Conservation (phyloP, 2,329 filamentous ascomycete species). For the Fusarium duplospermum region DNA sequence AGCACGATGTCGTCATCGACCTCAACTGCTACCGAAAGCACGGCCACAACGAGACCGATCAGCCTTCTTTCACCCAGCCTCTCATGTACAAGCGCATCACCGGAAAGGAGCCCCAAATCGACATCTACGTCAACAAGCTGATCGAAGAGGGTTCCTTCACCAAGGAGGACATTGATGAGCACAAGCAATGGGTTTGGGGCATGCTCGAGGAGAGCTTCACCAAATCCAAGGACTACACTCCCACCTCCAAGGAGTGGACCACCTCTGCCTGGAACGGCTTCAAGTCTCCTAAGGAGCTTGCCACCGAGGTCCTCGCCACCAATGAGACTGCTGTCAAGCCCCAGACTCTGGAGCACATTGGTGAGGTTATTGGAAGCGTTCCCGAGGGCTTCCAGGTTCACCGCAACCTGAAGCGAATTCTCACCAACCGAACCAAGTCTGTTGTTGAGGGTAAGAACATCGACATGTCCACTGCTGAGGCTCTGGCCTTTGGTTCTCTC, state of each 20-base stretch:
- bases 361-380: constrained; percentile 78
- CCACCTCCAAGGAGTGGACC: constrained; percentile 97
- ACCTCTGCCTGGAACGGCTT: constrained; percentile 99
- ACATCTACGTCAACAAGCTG: constrained; percentile 92
- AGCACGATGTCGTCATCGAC: constrained; percentile 97
- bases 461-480: constrained; percentile 97
- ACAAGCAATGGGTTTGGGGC: constrained; percentile 99
- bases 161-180: constrained; percentile 97
- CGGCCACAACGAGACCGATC: constrained; percentile 99
- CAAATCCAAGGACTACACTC: constrained; percentile 97
- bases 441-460: constrained; percentile 93
- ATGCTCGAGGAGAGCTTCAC: constrained; percentile 99
- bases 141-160: constrained; percentile 94
- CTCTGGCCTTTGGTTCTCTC: constrained; percentile 91
- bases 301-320: constrained; percentile 93
- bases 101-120: constrained; percentile 84
- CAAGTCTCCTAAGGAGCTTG: constrained; percentile 98
- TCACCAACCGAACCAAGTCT: constrained; percentile 89
- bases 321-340: constrained; percentile 83
- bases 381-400: constrained; percentile 91
- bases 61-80: constrained; percentile 99
- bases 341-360: constrained; percentile 83
- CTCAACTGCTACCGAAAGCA: constrained; percentile 99
- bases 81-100: constrained; percentile 99
- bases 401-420: constrained; percentile 96